phyloP scores from a whole-genome alignment of 345 rosid species.

The Murraya paniculata region DNA sequence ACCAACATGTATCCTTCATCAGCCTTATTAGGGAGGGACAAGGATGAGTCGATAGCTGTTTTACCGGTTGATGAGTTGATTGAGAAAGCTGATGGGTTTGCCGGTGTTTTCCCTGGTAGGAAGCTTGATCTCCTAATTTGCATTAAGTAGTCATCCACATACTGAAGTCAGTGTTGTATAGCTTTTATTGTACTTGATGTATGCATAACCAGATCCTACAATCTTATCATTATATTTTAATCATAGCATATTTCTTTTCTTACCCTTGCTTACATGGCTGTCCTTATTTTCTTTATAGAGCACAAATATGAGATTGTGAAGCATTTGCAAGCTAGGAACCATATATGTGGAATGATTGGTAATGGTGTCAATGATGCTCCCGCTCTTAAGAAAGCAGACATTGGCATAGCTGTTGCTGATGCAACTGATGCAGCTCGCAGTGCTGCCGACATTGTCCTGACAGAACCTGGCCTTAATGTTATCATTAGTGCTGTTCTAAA shows the following conservation, averaged over 20 bases:
- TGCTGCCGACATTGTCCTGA: slow-evolving; percentile 68
- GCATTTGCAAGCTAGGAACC: slow-evolving; percentile 67
- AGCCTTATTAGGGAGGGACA: slow-evolving; percentile 53
- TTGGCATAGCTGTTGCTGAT: slow-evolving; percentile 72
- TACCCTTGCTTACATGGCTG: background rate
- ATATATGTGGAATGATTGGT: slow-evolving; percentile 58
- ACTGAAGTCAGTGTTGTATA: background rate
- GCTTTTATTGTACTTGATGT: background rate
- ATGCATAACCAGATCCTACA: background rate
- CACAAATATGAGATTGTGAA: slow-evolving; percentile 76
- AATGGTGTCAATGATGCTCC: slow-evolving; percentile 71
- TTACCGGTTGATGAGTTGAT: slow-evolving; percentile 60
- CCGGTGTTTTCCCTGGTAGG: slow-evolving; percentile 70
- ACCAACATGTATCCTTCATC: slow-evolving; percentile 71
- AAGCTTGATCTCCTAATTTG: background rate
- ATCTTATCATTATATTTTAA: background rate
- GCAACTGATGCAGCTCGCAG: slow-evolving; percentile 73
- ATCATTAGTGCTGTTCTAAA: slow-evolving; percentile 65
- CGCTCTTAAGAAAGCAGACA: slow-evolving; percentile 66
- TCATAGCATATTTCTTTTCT: background rate
- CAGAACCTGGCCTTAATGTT: slow-evolving; percentile 66
- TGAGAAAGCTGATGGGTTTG: slow-evolving; percentile 63
- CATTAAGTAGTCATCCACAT: too few species aligned
- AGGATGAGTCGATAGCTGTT: slow-evolving; percentile 54
- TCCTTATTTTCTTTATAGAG: slow-evolving; percentile 26